Evolutionary conservation across 306 rosid genomes (phyloP).

Genomic region (Dryas drummondii): DNA sequence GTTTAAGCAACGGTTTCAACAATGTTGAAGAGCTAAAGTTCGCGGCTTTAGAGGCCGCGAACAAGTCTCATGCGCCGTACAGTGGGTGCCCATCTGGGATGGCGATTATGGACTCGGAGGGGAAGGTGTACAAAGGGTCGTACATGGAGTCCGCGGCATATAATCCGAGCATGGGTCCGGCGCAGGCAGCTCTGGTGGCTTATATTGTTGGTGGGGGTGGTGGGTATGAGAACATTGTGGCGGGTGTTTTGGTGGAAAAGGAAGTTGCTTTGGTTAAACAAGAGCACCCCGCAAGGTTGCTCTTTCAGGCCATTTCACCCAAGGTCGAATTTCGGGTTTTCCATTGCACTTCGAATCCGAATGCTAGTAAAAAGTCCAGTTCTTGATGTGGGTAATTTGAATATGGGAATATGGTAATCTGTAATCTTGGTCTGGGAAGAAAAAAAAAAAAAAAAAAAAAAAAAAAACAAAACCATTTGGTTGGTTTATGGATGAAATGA

Average conservation of each 20-base stretch:
- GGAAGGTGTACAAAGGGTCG: slow-evolving; percentile 56
- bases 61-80: slow-evolving; percentile 81
- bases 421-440: no score
- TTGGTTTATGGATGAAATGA: not conserved
- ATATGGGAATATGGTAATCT: not conserved
- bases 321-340: slow-evolving; percentile 38
- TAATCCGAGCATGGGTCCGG: slow-evolving; percentile 88
- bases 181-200: slow-evolving; percentile 73
- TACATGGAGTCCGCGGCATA: slow-evolving; percentile 88
- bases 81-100: slow-evolving; percentile 77
- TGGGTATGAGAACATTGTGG: slow-evolving; percentile 51
- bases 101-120: slow-evolving; percentile 55
- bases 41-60: slow-evolving; percentile 74
- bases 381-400: not conserved
- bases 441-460: no score
- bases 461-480: no score
- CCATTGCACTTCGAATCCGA: slow-evolving; percentile 27
- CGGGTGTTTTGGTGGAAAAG: slow-evolving; percentile 71
- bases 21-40: slow-evolving; percentile 27
- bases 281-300: slow-evolving; percentile 56
- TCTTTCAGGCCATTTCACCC: slow-evolving; percentile 55
- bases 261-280: slow-evolving; percentile 62
- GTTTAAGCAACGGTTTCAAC: slow-evolving; percentile 22
- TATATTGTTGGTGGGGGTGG: slow-evolving; percentile 56
- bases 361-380: not conserved